These are phyloP conservation scores for Pleoardoris graminearum DNA, from an alignment of 2,329 filamentous ascomycete species.

Conservation along the genomic window DNA sequence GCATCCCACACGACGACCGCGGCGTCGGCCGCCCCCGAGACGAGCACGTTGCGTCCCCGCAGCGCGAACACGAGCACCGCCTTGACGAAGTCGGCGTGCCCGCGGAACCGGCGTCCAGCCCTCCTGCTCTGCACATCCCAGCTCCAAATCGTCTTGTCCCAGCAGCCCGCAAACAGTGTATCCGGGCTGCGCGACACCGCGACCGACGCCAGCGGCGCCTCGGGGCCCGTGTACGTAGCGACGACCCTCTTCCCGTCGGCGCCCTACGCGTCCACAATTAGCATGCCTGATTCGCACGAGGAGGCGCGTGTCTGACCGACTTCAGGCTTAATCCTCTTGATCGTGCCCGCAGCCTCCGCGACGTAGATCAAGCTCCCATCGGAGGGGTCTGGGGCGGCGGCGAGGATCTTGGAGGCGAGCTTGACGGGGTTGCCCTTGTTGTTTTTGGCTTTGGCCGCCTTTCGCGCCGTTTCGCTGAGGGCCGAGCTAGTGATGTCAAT, in stretches of 20 bases:
- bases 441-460: constrained; percentile 76
- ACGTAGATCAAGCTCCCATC: constrained; percentile 69
- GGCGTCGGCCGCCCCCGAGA: constrained; percentile 54
- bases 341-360: constrained; percentile 82
- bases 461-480: constrained; percentile 59
- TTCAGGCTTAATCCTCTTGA: constrained; percentile 74
- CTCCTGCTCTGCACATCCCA: constrained; percentile 62
- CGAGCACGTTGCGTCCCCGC: constrained; percentile 58
- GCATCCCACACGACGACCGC: constrained; percentile 76
- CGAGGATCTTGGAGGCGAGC: constrained; percentile 84
- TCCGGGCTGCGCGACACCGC: constrained; percentile 33
- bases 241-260: constrained; percentile 38
- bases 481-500: constrained; percentile 48
- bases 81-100: constrained; percentile 92
- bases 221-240: constrained; percentile 69
- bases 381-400: constrained; percentile 68
- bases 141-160: constrained; percentile 91
- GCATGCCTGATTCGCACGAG: constrained; percentile 7
- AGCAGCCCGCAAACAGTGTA: constrained; percentile 82
- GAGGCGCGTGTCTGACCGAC: constrained; percentile 59
- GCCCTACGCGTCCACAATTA: constrained; percentile 28
- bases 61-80: constrained; percentile 67
- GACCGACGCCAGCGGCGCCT: constrained; percentile 66
- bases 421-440: constrained; percentile 78
- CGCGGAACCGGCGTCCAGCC: constrained; percentile 63